Percentiles rank a stretch among this genome's conserved stretches.
Conservation (phyloP, 73 alveolate species). For the Paramecium octaurelia region DNA sequence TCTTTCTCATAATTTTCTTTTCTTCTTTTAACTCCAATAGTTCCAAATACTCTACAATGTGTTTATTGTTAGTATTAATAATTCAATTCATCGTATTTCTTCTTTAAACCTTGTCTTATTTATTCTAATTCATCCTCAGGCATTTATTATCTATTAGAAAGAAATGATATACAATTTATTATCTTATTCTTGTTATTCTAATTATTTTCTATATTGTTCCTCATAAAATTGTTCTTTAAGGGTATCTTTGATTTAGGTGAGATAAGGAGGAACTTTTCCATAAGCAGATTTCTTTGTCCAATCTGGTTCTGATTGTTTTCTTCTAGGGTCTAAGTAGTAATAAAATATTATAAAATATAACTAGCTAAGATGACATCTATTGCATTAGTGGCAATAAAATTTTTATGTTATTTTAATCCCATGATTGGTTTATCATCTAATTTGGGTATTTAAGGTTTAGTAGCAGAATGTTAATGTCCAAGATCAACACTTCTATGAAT, state of each 20-base stretch:
- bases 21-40: conserved; percentile 63
- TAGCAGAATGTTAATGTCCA: background rate
- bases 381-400: conserved; percentile 73
- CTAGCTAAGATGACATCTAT: conserved; percentile 63
- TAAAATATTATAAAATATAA: background rate
- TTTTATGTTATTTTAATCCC: conserved; percentile 66
- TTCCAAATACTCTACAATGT: conserved; percentile 69
- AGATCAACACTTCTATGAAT: background rate
- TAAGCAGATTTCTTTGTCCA: conserved; percentile 64
- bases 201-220: conserved; percentile 61
- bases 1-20: conserved; percentile 15
- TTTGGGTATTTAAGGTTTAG: conserved; percentile 59
- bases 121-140: conserved; percentile 65
- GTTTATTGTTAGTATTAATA: conserved; percentile 62
- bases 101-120: conserved; percentile 68
- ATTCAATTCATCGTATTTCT: conserved; percentile 68
- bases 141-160: conserved; percentile 5
- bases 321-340: conserved; percentile 62
- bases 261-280: conserved; percentile 71
- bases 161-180: background rate
- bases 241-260: conserved; percentile 63
- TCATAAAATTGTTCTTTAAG: conserved; percentile 69
- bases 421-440: conserved; percentile 64
- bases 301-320: conserved; percentile 8
- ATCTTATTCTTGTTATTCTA: conserved; percentile 48